Conservation (phyloP, 1,139 yeast species). For the Pichia sp. region DNA sequence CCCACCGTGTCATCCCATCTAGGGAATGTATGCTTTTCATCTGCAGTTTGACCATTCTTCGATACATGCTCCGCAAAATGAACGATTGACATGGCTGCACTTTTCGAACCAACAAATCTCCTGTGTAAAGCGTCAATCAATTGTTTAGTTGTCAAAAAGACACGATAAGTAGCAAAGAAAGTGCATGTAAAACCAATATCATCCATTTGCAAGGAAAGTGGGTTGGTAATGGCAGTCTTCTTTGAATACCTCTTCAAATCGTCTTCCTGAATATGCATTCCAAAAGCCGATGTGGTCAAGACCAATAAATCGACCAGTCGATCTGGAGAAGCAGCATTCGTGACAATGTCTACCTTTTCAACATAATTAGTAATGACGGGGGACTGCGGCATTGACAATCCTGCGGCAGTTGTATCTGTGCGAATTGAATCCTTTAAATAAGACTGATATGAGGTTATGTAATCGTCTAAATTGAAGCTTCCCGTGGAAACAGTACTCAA, state of each 20-base stretch:
- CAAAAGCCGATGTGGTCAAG: slow-evolving; percentile 53
- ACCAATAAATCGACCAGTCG: slow-evolving; percentile 57
- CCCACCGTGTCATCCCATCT: slow-evolving; percentile 39
- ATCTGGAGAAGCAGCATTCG: slow-evolving; percentile 54
- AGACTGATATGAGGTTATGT: slow-evolving; percentile 19
- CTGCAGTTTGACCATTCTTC: not conserved
- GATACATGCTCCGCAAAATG: slow-evolving; percentile 15
- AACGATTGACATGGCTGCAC: slow-evolving; percentile 48
- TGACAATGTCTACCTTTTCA: slow-evolving; percentile 17
- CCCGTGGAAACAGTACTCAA: slow-evolving; percentile 27
- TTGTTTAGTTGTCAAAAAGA: slow-evolving; percentile 49
- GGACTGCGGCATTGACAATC: too few species aligned
- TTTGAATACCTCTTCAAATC: slow-evolving; percentile 33
- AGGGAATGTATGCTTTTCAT: slow-evolving; percentile 33
- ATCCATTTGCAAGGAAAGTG: slow-evolving; percentile 39
- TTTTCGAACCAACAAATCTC: slow-evolving; percentile 51
- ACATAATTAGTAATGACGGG: too few species aligned
- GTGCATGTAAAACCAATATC: slow-evolving; percentile 54
- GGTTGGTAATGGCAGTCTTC: slow-evolving; percentile 8
- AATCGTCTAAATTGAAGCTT: slow-evolving; percentile 26
- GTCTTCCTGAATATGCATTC: slow-evolving; percentile 35
- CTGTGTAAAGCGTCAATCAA: slow-evolving; percentile 43
- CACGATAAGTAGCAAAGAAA: slow-evolving; percentile 58
- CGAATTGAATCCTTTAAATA: slow-evolving; percentile 15
- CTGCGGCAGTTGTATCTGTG: not conserved